Percentiles rank a stretch among this genome's conserved stretches.
These are phyloP conservation scores for Citrus inodora DNA, from an alignment of 345 rosid genomes.

Conservation along the genomic window DNA sequence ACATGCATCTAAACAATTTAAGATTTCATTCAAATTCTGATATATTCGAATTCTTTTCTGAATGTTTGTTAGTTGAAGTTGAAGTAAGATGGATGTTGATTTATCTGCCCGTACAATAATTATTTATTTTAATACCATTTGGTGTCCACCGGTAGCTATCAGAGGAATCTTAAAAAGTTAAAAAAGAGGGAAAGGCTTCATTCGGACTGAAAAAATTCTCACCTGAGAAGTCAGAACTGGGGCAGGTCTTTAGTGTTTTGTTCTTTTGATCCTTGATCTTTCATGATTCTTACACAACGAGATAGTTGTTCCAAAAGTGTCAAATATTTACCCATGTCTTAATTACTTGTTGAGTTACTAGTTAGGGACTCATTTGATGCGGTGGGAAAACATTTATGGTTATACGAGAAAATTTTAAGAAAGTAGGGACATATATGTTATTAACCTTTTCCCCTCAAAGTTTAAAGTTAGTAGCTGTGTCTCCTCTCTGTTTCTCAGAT, in stretches of 20 bases:
- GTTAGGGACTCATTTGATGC: background rate
- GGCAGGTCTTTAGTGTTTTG: background rate
- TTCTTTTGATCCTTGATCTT: background rate
- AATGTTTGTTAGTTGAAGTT: too few species aligned
- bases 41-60: too few species aligned
- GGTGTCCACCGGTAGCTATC: too few species aligned
- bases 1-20: too few species aligned
- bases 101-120: too few species aligned
- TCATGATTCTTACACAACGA: background rate
- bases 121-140: too few species aligned
- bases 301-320: background rate
- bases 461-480: background rate
- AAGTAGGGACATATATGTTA: background rate
- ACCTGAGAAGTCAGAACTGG: background rate
- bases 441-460: background rate
- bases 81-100: too few species aligned
- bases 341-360: too few species aligned
- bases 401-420: background rate
- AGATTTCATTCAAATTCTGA: too few species aligned
- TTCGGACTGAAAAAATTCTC: background rate
- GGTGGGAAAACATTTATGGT: accelerated
- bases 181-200: background rate
- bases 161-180: too few species aligned
- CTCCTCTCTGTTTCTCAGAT: background rate
- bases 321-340: background rate